Percentiles rank a stretch among this genome's conserved stretches.
Evolutionary conservation across 2,329 filamentous ascomycete genomes (phyloP).

Genomic region (Tolypocladium pustulatum): DNA sequence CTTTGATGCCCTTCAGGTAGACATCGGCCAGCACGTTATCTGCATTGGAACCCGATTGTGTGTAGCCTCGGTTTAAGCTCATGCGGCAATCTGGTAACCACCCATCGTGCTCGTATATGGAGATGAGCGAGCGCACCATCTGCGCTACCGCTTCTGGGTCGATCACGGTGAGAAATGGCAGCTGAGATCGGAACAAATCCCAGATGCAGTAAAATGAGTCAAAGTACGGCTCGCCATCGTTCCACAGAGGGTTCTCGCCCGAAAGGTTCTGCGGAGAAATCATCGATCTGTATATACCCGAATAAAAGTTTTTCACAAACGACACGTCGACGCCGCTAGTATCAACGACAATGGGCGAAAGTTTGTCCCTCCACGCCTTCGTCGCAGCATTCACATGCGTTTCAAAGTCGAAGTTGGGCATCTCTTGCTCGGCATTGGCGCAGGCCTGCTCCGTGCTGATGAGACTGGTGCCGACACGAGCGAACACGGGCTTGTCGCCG

Average conservation of each 20-base stretch:
- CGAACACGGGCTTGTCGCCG: constrained; percentile 40
- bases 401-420: constrained; percentile 57
- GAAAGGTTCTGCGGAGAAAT: constrained; percentile 67
- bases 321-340: constrained; percentile 39
- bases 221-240: constrained; percentile 58
- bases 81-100: constrained; percentile 69
- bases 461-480: constrained; percentile 59
- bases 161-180: constrained; percentile 58
- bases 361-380: constrained; percentile 49
- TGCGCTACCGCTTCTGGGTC: constrained; percentile 53
- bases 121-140: constrained; percentile 62
- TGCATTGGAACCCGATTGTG: constrained; percentile 66
- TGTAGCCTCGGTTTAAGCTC: constrained; percentile 64
- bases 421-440: constrained; percentile 55
- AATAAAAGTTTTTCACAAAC: constrained; percentile 56
- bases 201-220: constrained; percentile 71
- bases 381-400: constrained; percentile 39
- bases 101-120: constrained; percentile 59
- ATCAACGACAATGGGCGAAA: constrained; percentile 47
- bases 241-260: constrained; percentile 60
- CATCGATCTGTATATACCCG: constrained; percentile 61
- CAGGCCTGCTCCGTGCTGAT: constrained; percentile 58
- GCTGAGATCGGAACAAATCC: constrained; percentile 60
- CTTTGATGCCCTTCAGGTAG: constrained; percentile 52
- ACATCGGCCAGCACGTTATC: constrained; percentile 60